These are phyloP conservation scores for Diplodia corticola DNA, from an alignment of 2,329 filamentous ascomycete genomes.

Conservation along the genomic window DNA sequence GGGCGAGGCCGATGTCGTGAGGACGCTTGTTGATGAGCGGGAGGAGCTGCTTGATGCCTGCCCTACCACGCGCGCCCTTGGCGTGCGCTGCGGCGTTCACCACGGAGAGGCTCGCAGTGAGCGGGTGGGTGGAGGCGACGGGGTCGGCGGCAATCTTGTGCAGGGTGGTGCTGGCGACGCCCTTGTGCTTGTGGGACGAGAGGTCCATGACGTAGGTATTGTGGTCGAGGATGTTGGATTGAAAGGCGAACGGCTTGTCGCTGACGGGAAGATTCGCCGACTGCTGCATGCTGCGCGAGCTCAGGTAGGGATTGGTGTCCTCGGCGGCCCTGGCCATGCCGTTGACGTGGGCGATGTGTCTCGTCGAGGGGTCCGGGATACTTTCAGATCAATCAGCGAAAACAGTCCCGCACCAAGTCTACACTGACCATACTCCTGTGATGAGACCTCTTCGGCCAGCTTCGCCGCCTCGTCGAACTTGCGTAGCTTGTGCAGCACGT, in stretches of 20 bases:
- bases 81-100: conserved; percentile 75
- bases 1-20: conserved; percentile 74
- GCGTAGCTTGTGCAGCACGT: conserved; percentile 67
- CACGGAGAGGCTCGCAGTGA: conserved; percentile 59
- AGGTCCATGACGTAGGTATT: conserved; percentile 67
- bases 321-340: conserved; percentile 50
- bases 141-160: conserved; percentile 38
- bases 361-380: conserved; percentile 66
- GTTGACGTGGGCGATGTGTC: conserved; percentile 68
- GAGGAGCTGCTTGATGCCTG: conserved; percentile 68
- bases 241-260: conserved; percentile 72
- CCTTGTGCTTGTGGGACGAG: conserved; percentile 66
- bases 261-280: conserved; percentile 49
- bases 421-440: conserved; percentile 55
- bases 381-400: conserved; percentile 41
- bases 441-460: conserved; percentile 62
- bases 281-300: conserved; percentile 62
- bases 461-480: conserved; percentile 65
- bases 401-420: background rate
- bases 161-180: conserved; percentile 59
- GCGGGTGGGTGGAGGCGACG: conserved; percentile 49
- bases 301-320: conserved; percentile 65
- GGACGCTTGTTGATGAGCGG: conserved; percentile 72
- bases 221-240: conserved; percentile 60
- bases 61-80: conserved; percentile 62